These are phyloP conservation scores for Isoetes engelmannii DNA, from an alignment of 83 land plant genomes.

Conservation along the genomic window DNA sequence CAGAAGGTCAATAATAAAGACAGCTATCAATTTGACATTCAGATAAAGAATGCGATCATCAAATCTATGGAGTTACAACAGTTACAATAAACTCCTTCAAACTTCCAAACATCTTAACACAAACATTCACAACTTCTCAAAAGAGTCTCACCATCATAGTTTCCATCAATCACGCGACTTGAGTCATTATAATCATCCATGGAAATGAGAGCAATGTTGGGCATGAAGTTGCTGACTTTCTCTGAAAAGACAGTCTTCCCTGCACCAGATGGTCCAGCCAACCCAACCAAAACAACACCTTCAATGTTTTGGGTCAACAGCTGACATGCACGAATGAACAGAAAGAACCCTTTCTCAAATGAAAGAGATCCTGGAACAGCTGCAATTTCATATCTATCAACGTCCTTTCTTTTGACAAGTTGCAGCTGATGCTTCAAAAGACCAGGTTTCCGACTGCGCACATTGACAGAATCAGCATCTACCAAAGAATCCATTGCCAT, in stretches of 20 bases:
- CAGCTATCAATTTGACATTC: too few relatives aligned
- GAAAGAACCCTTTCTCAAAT: constrained; percentile 85
- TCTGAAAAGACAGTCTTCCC: constrained; percentile 90
- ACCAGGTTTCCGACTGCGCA: constrained; percentile 30
- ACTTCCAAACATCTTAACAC: too few relatives aligned
- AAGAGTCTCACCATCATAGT: constrained; percentile 64
- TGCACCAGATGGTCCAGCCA: constrained; percentile 93
- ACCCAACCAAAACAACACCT: constrained; percentile 66
- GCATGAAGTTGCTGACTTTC: constrained; percentile 78
- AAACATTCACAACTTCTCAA: not conserved
- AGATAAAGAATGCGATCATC: too few relatives aligned
- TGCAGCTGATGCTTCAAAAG: constrained; percentile 80
- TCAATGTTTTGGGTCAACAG: constrained; percentile 72
- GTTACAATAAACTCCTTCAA: too few relatives aligned
- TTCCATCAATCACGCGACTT: constrained; percentile 78
- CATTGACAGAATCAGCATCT: too few relatives aligned
- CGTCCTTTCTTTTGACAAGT: constrained; percentile 58
- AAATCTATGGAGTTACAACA: too few relatives aligned
- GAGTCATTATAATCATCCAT: constrained; percentile 95
- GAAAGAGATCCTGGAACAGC: constrained; percentile 67
- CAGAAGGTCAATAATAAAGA: too few relatives aligned
- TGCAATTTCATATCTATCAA: constrained; percentile 67
- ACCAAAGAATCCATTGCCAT: too few relatives aligned
- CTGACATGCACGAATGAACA: constrained; percentile 86
- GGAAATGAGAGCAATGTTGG: constrained; percentile 68